Evolutionary conservation across 148 eudicot genomes (phyloP).

Genomic region (Gaultheria prostrata): DNA sequence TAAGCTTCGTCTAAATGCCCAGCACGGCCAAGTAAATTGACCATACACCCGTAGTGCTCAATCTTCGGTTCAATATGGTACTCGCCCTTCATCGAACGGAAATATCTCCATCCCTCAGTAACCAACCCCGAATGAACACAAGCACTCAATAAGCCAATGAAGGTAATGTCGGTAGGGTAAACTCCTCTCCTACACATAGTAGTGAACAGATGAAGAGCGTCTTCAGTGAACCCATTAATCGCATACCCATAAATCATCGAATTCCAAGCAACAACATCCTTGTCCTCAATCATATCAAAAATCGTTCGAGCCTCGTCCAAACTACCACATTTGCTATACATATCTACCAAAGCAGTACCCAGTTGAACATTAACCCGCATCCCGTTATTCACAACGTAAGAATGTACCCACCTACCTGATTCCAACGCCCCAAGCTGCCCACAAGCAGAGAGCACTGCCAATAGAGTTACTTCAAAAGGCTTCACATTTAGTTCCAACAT

Average conservation of each 20-base stretch:
- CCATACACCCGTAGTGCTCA: slow-evolving; percentile 98
- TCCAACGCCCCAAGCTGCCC: slow-evolving; percentile 83
- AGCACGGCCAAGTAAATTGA: slow-evolving; percentile 82
- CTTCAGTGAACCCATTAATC: slow-evolving; percentile 67
- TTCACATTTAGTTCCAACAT: slow-evolving; percentile 52
- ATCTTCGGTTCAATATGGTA: slow-evolving; percentile 58
- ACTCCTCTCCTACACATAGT: slow-evolving; percentile 39
- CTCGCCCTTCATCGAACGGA: slow-evolving; percentile 47
- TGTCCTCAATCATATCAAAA: slow-evolving; percentile 49
- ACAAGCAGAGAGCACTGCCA: slow-evolving; percentile 73
- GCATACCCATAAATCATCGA: slow-evolving; percentile 82
- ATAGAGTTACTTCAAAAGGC: slow-evolving; percentile 57
- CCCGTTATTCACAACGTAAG: slow-evolving; percentile 45
- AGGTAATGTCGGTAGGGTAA: slow-evolving; percentile 72
- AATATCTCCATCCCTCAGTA: slow-evolving; percentile 51
- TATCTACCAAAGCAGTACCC: slow-evolving; percentile 76
- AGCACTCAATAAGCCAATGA: slow-evolving; percentile 71
- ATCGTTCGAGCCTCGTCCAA: slow-evolving; percentile 65
- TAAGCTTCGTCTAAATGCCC: slow-evolving; percentile 79
- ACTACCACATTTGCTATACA: slow-evolving; percentile 91
- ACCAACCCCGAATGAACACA: slow-evolving; percentile 85
- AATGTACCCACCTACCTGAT: slow-evolving; percentile 80
- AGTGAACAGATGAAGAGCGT: slow-evolving; percentile 52
- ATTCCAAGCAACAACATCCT: slow-evolving; percentile 82
- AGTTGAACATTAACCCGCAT: slow-evolving; percentile 44